Base-by-base conservation (phyloP, 1,284 basidiomycete genomes). In the Phellinidium pouzarii region DNA sequence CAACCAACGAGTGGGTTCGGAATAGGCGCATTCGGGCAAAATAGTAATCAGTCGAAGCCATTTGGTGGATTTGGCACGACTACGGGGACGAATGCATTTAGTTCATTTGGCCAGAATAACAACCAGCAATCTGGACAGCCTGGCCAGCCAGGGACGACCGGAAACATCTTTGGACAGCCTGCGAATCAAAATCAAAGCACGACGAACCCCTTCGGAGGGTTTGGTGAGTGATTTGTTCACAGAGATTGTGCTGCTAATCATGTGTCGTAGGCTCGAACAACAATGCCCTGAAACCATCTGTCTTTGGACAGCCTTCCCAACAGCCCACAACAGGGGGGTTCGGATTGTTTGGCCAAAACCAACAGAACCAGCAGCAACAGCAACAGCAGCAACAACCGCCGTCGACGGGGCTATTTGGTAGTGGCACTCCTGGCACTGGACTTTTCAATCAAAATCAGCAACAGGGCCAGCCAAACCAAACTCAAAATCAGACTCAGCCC, bases 371-470 rank as follows among this genome's bases (percentile, higher is more conserved):
- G 54, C 63, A 64, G 43, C 62, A 62, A 47, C 61, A 57, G 50
- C 55, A 60, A 40, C 58, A 57, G 36, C 47, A 46, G 5, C 57
- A 58, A 42, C 47, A 17, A 9, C 52, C 56, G 25, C 49, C 26
- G 25, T 34, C 22, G 36, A 50, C 60, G 56, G 43, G 52, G 59
- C 23, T 62, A 55, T 54, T 59, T 60, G 64, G 60, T 20, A 43
- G 44, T 19, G 22, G 20, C 23, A 57, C 58, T 31, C 56, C 56
- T 44, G 59, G 61, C 0, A 57, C 59, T 19, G 61, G 64, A 20
- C 55, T 60, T 36, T 70, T 68, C 40, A 65, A 65, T 40, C 59
- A 63, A 49, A 68, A 66, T 40, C 64, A 66, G 59, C 65, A 66
- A 55, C 65, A 64, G 45, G 60, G 59, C 44, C 63, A 61, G 52